Percentiles rank a stretch among this genome's conserved stretches.
phyloP scores from a whole-genome alignment of 352 stramenopile genomes.

The Phytopythium sindhum region DNA sequence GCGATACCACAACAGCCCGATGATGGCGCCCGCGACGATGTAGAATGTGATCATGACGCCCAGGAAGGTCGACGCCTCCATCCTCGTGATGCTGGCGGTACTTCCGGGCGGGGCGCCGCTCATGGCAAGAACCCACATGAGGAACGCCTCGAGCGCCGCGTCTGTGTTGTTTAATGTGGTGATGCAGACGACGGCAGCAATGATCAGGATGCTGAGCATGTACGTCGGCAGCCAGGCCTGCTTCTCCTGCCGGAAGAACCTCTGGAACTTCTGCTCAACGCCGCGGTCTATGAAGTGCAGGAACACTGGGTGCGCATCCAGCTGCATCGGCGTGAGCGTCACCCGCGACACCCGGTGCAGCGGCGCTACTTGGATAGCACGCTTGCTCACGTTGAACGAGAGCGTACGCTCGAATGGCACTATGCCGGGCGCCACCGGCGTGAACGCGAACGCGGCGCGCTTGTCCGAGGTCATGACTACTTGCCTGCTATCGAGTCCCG shows the following conservation, averaged over 20 bases:
- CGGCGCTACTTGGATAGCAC: slow-evolving; percentile 26
- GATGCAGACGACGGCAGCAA: slow-evolving; percentile 18
- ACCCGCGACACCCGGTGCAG: slow-evolving; percentile 20
- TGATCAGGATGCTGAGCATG: slow-evolving; percentile 29
- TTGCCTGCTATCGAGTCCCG: background rate
- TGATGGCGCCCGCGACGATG: slow-evolving; percentile 17
- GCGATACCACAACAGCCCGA: slow-evolving; percentile 22
- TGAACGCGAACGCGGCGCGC: slow-evolving; percentile 15
- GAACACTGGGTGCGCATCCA: slow-evolving; percentile 37
- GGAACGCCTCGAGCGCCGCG: slow-evolving; percentile 13
- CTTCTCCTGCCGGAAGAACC: slow-evolving; percentile 44
- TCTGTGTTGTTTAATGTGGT: slow-evolving; percentile 17
- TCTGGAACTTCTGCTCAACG: slow-evolving; percentile 63
- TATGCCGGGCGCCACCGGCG: slow-evolving; percentile 3
- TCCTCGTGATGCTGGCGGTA: background rate
- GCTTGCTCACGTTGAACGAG: slow-evolving; percentile 15
- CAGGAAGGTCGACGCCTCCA: slow-evolving; percentile 16
- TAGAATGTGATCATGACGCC: slow-evolving; percentile 26
- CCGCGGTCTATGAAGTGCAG: slow-evolving; percentile 52
- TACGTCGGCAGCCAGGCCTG: slow-evolving; percentile 26
- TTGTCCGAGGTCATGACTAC: background rate
- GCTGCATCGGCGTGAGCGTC: slow-evolving; percentile 30
- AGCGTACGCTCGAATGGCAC: background rate
- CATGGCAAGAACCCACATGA: slow-evolving; percentile 1
- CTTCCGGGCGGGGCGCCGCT: background rate